phyloP scores from a whole-genome alignment of 441 rosid genomes.

The Oxalis stricta region DNA sequence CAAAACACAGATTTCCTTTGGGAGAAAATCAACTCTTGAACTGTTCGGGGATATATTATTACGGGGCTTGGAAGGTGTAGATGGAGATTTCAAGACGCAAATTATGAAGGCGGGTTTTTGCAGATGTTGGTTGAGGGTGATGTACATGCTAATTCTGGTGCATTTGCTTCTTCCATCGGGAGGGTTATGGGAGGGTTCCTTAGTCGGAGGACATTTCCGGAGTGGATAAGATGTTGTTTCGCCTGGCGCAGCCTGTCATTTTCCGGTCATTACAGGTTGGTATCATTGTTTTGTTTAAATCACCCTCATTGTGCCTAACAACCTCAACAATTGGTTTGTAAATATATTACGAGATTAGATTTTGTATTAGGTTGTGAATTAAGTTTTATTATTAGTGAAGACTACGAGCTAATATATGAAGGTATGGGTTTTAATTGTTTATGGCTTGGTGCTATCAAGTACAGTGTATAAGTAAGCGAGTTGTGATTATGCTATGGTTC shows the following conservation, averaged over 20 bases:
- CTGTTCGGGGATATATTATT: conserved; percentile 66
- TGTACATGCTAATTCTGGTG: conserved; percentile 38
- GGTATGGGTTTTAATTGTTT: too few species aligned
- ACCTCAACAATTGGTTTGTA: too few species aligned
- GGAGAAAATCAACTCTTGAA: conserved; percentile 77
- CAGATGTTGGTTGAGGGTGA: conserved; percentile 64
- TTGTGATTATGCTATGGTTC: too few species aligned
- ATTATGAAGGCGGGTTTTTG: conserved; percentile 64
- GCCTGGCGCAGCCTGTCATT: conserved; percentile 74
- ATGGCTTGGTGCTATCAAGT: too few species aligned
- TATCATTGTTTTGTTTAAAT: neutral
- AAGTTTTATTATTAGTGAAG: too few species aligned
- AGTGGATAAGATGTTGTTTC: conserved; percentile 74
- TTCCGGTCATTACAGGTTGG: conserved; percentile 79
- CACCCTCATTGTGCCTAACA: neutral
- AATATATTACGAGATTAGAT: too few species aligned
- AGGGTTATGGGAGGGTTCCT: conserved; percentile 74
- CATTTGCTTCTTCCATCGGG: conserved; percentile 60
- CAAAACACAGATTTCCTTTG: conserved; percentile 70
- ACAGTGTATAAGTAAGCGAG: too few species aligned
- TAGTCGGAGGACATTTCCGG: conserved; percentile 60
- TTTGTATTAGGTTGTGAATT: too few species aligned
- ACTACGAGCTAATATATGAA: too few species aligned
- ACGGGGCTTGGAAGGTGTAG: conserved; percentile 75
- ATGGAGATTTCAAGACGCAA: conserved; percentile 43